Evolutionary conservation across 257 asterid species (phyloP).

Genomic region (Fraxinus cuspidata): DNA sequence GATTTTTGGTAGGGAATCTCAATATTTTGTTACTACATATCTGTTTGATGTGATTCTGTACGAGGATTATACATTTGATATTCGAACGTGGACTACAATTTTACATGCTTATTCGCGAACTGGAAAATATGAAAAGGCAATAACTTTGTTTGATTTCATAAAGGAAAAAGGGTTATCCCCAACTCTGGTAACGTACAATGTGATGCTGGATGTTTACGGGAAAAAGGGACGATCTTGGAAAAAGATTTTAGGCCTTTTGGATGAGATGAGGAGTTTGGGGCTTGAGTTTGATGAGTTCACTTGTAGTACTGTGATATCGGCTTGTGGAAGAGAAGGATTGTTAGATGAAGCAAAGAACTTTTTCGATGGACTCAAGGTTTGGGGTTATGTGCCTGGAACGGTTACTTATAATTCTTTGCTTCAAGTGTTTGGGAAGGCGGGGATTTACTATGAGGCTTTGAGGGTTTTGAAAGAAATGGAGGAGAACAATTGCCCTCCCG

Average conservation of each 20-base stretch:
- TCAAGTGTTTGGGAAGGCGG: constrained; percentile 90
- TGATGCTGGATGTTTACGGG: constrained; percentile 91
- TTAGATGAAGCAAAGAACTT: constrained; percentile 82
- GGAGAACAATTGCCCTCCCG: constrained; percentile 79
- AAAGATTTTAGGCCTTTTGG: constrained; percentile 65
- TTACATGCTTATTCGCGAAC: constrained; percentile 78
- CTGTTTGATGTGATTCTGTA: constrained; percentile 73
- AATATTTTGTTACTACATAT: constrained; percentile 62
- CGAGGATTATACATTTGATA: constrained; percentile 60
- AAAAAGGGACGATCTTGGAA: constrained; percentile 86
- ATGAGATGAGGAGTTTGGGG: constrained; percentile 69
- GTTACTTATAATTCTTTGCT: constrained; percentile 84
- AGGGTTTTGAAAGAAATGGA: constrained; percentile 86
- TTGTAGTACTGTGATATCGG: constrained; percentile 92
- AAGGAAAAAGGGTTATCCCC: constrained; percentile 58
- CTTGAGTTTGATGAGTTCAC: constrained; percentile 89
- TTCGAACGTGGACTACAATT: constrained; percentile 83
- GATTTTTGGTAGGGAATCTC: constrained; percentile 89
- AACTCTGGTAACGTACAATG: constrained; percentile 85
- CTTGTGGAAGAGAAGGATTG: constrained; percentile 91
- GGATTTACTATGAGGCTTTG: constrained; percentile 75
- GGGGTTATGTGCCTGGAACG: constrained; percentile 75
- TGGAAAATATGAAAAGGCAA: constrained; percentile 79
- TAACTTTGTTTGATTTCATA: constrained; percentile 64
- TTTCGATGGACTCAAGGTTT: constrained; percentile 64